Percentiles rank a stretch among this genome's conserved stretches.
phyloP scores from a whole-genome alignment of 164 flowering plant genomes.

The Liriodendron chinense region DNA sequence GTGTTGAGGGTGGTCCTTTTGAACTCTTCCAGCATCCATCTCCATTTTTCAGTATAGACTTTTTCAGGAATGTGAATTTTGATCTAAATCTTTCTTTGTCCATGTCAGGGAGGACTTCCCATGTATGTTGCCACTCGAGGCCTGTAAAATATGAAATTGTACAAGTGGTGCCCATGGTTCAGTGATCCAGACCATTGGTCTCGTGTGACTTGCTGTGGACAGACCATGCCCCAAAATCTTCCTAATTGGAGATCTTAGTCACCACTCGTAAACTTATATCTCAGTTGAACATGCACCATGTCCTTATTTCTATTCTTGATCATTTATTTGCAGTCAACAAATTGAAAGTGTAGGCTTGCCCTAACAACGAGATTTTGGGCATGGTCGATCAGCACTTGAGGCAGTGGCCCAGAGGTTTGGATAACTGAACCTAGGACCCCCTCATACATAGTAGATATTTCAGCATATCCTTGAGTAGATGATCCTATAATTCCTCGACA shows the following conservation, averaged over 20 bases:
- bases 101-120: conserved; percentile 81
- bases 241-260: background rate
- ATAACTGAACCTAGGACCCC: background rate
- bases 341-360: background rate
- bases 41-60: background rate
- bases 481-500: background rate
- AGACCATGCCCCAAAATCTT: background rate
- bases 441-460: background rate
- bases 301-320: too few relatives aligned
- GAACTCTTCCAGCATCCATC: too few relatives aligned
- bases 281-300: background rate
- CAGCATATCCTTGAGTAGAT: background rate
- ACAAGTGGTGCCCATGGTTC: background rate
- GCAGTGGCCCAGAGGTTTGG: background rate
- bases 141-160: conserved; percentile 50
- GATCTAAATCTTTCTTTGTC: conserved; percentile 7
- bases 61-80: background rate
- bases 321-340: background rate
- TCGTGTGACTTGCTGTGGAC: background rate
- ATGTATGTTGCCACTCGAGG: conserved; percentile 98
- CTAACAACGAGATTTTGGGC: background rate
- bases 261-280: background rate
- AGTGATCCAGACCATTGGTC: background rate
- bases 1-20: too few relatives aligned
- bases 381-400: background rate